Conservation (phyloP, 331 rosid species). For the Pyrus hybrid region DNA sequence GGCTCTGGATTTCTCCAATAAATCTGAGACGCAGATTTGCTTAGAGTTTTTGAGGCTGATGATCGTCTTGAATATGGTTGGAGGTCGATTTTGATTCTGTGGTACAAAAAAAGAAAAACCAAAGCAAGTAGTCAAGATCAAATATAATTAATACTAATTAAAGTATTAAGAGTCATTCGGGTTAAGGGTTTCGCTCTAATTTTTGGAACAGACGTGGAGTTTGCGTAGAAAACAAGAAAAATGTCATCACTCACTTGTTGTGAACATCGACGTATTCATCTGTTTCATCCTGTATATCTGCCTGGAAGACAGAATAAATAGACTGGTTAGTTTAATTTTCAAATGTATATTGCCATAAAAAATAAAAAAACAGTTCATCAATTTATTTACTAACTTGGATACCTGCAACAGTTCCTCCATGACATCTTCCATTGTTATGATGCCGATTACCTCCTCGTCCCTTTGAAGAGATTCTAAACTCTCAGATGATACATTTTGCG, state of each 20-base stretch:
- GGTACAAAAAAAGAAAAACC: neutral
- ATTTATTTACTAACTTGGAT: neutral
- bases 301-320: constrained; percentile 28
- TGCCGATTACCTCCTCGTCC: constrained; percentile 52
- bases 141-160: neutral
- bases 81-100: constrained; percentile 62
- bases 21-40: constrained; percentile 24
- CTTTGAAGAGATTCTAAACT: constrained; percentile 21
- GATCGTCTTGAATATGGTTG: constrained; percentile 27
- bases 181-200: too few species aligned
- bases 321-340: neutral
- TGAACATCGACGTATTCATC: constrained; percentile 63
- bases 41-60: constrained; percentile 36
- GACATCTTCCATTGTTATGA: constrained; percentile 76
- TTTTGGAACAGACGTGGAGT: neutral
- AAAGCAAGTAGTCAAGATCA: neutral
- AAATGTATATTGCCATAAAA: too few species aligned
- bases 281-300: constrained; percentile 75
- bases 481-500: constrained; percentile 16
- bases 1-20: constrained; percentile 24
- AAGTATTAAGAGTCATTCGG: too few species aligned
- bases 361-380: neutral
- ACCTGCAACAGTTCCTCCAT: constrained; percentile 72
- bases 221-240: neutral
- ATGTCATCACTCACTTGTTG: constrained; percentile 42